Percentiles rank a stretch among this genome's conserved stretches.
phyloP scores from a whole-genome alignment of 495 filamentous ascomycete species.

The Aspergillus olivimuriae region DNA sequence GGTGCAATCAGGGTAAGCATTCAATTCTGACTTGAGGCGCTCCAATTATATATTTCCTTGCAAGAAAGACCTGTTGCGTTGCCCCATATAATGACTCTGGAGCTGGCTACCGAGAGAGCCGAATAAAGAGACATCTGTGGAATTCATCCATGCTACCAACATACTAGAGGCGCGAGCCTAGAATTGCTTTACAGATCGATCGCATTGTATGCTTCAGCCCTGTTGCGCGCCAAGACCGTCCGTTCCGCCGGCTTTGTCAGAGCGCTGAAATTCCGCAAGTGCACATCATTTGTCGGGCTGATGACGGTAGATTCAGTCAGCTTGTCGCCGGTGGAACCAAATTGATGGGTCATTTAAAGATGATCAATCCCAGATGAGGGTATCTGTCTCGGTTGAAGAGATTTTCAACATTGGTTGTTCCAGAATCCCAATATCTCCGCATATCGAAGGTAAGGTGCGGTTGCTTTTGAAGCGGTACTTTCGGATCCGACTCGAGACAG shows the following conservation, averaged over 20 bases:
- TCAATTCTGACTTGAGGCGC: neutral
- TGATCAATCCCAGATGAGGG: too few species aligned
- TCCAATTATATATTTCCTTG: neutral
- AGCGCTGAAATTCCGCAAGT: slow-evolving; percentile 24
- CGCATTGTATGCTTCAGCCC: too few species aligned
- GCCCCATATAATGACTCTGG: neutral
- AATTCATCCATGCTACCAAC: neutral
- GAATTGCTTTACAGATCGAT: too few species aligned
- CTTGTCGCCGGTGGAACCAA: too few species aligned
- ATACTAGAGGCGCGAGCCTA: neutral
- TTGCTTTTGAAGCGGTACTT: neutral
- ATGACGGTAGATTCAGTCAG: neutral
- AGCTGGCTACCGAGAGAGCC: too few species aligned
- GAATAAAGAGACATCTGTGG: neutral
- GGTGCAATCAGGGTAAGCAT: neutral
- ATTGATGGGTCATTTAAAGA: too few species aligned
- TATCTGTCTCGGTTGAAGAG: too few species aligned
- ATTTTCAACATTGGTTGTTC: too few species aligned
- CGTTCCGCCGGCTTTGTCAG: slow-evolving; percentile 33
- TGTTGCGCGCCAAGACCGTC: neutral
- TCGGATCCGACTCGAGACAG: neutral
- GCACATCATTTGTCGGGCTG: neutral
- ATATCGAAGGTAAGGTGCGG: too few species aligned
- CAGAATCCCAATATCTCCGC: too few species aligned
- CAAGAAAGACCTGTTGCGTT: neutral